Percentiles rank a stretch among this genome's conserved stretches.
Evolutionary conservation across 1,284 basidiomycete species (phyloP).

Genomic region (Serendipita sp.): DNA sequence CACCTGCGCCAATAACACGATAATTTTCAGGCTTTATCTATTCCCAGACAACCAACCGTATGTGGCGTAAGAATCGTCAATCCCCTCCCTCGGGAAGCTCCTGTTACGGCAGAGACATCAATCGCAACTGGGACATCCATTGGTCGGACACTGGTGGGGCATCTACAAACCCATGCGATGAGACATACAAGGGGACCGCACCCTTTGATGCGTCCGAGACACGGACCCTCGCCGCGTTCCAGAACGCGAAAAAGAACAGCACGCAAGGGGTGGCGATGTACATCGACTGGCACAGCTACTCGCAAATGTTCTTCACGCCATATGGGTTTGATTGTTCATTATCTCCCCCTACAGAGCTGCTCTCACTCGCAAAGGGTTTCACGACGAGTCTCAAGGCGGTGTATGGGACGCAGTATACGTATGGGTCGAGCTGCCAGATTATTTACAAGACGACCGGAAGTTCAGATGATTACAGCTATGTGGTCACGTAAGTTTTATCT

Average conservation of each 20-base stretch:
- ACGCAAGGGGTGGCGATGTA: constrained; percentile 8
- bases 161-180: constrained; percentile 10
- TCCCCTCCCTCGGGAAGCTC: constrained; percentile 7
- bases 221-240: constrained; percentile 6
- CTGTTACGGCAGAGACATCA: constrained; percentile 11
- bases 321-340: constrained; percentile 6
- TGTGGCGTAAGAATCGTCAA: constrained; percentile 13
- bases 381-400: constrained; percentile 10
- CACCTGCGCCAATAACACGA: neutral
- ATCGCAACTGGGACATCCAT: constrained; percentile 11
- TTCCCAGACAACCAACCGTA: constrained; percentile 6
- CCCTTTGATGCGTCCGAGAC: constrained; percentile 10
- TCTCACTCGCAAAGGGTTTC: constrained; percentile 10
- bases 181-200: constrained; percentile 7
- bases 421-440: constrained; percentile 10
- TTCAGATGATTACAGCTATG: constrained; percentile 11
- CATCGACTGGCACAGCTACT: constrained; percentile 10
- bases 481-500: constrained; percentile 7
- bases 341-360: constrained; percentile 8
- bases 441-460: constrained; percentile 10
- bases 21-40: constrained; percentile 9
- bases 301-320: neutral
- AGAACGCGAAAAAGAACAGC: constrained; percentile 3
- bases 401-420: constrained; percentile 10
- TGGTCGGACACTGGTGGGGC: constrained; percentile 10